phyloP scores from a whole-genome alignment of 1,139 yeast genomes.

The Taphrina communis region DNA sequence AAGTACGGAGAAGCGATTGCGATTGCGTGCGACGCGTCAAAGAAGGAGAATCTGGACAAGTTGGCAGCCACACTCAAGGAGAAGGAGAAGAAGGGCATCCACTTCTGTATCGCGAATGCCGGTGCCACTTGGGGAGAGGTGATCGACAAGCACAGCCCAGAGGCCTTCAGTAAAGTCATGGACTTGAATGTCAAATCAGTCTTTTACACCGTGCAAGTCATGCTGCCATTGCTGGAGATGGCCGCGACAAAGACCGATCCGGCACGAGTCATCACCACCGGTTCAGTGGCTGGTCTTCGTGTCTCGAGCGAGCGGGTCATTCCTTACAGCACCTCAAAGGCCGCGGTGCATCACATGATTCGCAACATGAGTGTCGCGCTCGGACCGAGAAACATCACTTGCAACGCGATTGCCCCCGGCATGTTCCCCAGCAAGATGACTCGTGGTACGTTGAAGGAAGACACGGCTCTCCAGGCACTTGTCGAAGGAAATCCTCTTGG shows the following conservation, averaged over 20 bases:
- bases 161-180: constrained; percentile 63
- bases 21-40: constrained; percentile 67
- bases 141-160: constrained; percentile 65
- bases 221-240: constrained; percentile 62
- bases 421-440: constrained; percentile 82
- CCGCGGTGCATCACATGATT: constrained; percentile 75
- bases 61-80: constrained; percentile 58
- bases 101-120: constrained; percentile 76
- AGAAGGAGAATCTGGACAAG: constrained; percentile 58
- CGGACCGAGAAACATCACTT: constrained; percentile 71
- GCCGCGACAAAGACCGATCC: constrained; percentile 68
- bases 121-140: constrained; percentile 86
- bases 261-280: constrained; percentile 68
- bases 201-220: constrained; percentile 68
- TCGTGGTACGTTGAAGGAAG: constrained; percentile 56
- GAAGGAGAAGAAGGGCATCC: constrained; percentile 61
- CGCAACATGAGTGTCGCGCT: constrained; percentile 71
- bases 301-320: constrained; percentile 49
- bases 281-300: constrained; percentile 61
- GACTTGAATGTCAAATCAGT: constrained; percentile 74
- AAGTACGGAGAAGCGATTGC: constrained; percentile 59
- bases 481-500: constrained; percentile 65
- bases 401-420: constrained; percentile 76
- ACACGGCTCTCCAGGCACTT: constrained; percentile 60
- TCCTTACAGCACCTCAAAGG: constrained; percentile 75